Evolutionary conservation across 192 early-diverging fungal genomes (phyloP).

Genomic region (Backusella mclennaniae): DNA sequence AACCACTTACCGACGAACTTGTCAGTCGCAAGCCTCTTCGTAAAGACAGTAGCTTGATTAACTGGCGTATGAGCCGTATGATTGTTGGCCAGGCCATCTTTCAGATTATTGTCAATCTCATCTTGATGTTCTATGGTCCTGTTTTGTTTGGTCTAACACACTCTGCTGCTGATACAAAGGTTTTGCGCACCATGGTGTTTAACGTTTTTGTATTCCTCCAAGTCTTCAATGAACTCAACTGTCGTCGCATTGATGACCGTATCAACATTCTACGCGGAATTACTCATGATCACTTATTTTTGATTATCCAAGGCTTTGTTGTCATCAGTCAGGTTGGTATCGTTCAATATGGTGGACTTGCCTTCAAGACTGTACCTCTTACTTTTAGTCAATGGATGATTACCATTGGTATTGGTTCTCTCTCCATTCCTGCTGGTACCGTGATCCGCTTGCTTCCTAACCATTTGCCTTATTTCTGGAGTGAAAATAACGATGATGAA

Average conservation of each 20-base stretch:
- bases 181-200: conserved; percentile 82
- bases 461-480: conserved; percentile 15
- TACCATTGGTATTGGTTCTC: conserved; percentile 73
- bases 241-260: conserved; percentile 73
- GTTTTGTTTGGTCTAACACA: conserved; percentile 58
- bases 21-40: conserved; percentile 76
- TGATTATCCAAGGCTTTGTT: conserved; percentile 63
- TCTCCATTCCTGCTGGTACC: conserved; percentile 69
- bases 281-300: conserved; percentile 74
- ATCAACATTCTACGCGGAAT: conserved; percentile 87
- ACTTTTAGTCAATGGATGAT: conserved; percentile 68
- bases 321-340: conserved; percentile 72
- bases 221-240: conserved; percentile 95
- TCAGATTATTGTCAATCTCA: conserved; percentile 79
- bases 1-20: conserved; percentile 83
- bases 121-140: conserved; percentile 56
- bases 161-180: conserved; percentile 33
- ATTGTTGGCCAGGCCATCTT: conserved; percentile 89
- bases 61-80: conserved; percentile 88
- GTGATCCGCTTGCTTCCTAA: conserved; percentile 75
- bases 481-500: conserved; percentile 41
- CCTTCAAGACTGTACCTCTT: conserved; percentile 80
- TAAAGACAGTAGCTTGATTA: conserved; percentile 78
- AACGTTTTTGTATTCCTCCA: conserved; percentile 95
- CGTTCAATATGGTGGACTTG: conserved; percentile 80